phyloP scores from a whole-genome alignment of 2,329 filamentous ascomycete genomes.

The Penicillium aurantiogriseum region DNA sequence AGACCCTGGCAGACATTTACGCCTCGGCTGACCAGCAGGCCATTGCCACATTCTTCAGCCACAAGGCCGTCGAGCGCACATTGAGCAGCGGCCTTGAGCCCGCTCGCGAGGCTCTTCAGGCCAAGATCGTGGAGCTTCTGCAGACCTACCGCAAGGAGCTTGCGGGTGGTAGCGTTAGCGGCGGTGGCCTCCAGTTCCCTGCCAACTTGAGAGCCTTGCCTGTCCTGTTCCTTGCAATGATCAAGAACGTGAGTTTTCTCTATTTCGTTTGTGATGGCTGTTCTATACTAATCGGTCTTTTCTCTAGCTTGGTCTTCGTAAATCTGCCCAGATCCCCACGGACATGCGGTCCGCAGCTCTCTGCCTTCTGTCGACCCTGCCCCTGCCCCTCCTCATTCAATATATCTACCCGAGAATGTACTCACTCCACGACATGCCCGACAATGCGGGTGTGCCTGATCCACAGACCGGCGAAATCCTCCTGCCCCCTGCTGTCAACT shows the following conservation, averaged over 20 bases:
- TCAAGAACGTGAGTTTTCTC: constrained; percentile 74
- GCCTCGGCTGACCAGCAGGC: constrained; percentile 93
- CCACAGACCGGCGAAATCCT: constrained; percentile 83
- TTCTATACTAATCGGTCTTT: constrained; percentile 24
- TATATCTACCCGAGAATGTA: constrained; percentile 87
- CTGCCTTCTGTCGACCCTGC: constrained; percentile 89
- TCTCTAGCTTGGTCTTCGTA: constrained; percentile 69
- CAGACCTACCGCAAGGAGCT: constrained; percentile 97
- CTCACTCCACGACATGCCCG: constrained; percentile 93
- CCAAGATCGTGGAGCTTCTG: constrained; percentile 87
- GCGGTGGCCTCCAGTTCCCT: constrained; percentile 86
- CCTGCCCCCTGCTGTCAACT: constrained; percentile 78
- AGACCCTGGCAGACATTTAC: constrained; percentile 85
- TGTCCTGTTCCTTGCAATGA: constrained; percentile 86
- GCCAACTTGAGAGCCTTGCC: constrained; percentile 86
- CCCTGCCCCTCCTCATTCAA: constrained; percentile 83
- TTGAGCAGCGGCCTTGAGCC: constrained; percentile 84
- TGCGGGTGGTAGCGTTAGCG: constrained; percentile 91
- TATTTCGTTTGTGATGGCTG: not conserved
- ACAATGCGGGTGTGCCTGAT: constrained; percentile 83
- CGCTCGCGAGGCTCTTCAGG: constrained; percentile 84
- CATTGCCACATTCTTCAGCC: constrained; percentile 89
- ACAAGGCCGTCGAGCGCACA: constrained; percentile 93
- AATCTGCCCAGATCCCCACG: constrained; percentile 88
- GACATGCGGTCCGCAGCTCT: constrained; percentile 92